These are phyloP conservation scores for Cynara cardunculus DNA, from an alignment of 129 eudicot species.

Conservation along the genomic window DNA sequence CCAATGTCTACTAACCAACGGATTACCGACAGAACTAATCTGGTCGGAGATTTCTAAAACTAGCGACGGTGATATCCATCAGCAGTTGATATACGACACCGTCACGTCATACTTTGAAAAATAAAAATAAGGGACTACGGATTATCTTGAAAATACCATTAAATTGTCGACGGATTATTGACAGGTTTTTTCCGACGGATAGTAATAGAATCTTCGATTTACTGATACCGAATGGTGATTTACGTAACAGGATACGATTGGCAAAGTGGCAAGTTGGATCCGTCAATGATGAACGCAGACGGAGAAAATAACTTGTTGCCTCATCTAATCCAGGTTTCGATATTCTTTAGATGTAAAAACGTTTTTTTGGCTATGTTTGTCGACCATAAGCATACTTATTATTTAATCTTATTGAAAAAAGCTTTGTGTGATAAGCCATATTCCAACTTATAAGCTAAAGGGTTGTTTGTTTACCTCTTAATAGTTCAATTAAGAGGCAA, in stretches of 20 bases:
- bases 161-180: not conserved
- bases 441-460: not conserved
- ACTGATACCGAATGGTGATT: not conserved
- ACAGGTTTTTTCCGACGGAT: not conserved
- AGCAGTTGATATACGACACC: not conserved
- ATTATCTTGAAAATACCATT: too few relatives aligned
- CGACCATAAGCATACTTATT: not conserved
- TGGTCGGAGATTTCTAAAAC: not conserved
- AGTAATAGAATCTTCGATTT: not conserved
- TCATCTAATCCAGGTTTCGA: conserved; percentile 57
- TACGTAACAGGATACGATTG: conserved; percentile 70
- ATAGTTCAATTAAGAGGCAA: too few relatives aligned
- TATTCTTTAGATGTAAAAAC: not conserved
- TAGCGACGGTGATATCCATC: not conserved
- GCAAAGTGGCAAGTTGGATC: conserved; percentile 79
- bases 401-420: not conserved
- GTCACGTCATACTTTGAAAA: not conserved
- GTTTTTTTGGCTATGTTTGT: too few relatives aligned
- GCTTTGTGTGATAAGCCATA: not conserved
- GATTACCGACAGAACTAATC: not conserved
- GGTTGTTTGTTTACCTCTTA: too few relatives aligned
- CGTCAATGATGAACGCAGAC: conserved; percentile 67
- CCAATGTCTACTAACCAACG: not conserved
- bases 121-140: too few relatives aligned
- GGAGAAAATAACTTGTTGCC: conserved; percentile 53